Conservation (phyloP, 768 basidiomycete species). For the Auricularia cornea region DNA sequence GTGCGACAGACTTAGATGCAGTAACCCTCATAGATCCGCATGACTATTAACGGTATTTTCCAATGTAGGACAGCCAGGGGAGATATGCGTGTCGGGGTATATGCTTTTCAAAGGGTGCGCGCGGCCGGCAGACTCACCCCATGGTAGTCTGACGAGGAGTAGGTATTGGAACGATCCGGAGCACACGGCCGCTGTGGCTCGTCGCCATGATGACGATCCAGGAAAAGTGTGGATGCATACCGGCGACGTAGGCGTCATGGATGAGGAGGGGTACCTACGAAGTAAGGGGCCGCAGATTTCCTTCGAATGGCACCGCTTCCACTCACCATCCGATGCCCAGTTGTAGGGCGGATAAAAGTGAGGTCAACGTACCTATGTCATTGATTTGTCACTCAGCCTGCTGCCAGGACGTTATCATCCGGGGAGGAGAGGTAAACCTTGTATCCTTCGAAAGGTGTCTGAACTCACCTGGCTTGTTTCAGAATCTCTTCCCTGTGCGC, state of each 20-base stretch:
- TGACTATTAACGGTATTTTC: not conserved
- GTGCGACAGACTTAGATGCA: conserved; percentile 26
- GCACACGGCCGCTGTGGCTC: conserved; percentile 56
- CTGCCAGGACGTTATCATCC: conserved; percentile 71
- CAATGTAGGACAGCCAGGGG: conserved; percentile 41
- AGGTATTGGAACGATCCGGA: conserved; percentile 74
- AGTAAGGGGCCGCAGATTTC: too few relatives aligned
- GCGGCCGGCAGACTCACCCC: not conserved
- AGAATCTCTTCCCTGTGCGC: conserved; percentile 80
- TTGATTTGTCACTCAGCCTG: not conserved
- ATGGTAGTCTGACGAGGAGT: not conserved
- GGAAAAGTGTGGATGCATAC: conserved; percentile 66
- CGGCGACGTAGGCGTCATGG: conserved; percentile 74
- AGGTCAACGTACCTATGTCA: not conserved
- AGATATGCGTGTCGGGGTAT: conserved; percentile 69
- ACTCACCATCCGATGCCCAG: too few relatives aligned
- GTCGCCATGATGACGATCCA: conserved; percentile 27
- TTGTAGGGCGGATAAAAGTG: conserved; percentile 74
- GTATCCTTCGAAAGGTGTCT: too few relatives aligned
- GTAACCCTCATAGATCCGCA: too few relatives aligned
- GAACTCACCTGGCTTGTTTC: conserved; percentile 6
- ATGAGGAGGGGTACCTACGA: conserved; percentile 68
- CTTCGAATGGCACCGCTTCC: too few relatives aligned
- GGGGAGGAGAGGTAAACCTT: conserved; percentile 62
- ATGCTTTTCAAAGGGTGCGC: conserved; percentile 68